Conservation (phyloP, 805 yeast species). For the Ogataea nonfermentans region DNA sequence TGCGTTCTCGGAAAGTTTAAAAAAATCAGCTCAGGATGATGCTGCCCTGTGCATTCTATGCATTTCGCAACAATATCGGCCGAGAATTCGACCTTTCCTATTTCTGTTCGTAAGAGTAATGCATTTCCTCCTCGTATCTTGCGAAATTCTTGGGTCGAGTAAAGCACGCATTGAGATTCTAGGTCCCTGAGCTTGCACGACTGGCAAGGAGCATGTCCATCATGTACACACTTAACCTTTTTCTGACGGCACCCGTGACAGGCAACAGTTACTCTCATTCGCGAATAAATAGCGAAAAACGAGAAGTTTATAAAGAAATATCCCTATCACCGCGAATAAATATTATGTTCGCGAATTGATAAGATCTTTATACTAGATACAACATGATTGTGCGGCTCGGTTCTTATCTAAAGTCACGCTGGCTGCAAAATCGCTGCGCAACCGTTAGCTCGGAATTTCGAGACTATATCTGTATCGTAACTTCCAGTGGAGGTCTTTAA, state of each 20-base stretch:
- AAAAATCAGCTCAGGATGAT: constrained; percentile 18
- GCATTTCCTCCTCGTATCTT: constrained; percentile 6
- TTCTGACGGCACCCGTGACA: constrained; percentile 16
- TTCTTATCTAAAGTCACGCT: no score
- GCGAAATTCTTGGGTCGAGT: constrained; percentile 18
- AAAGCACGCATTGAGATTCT: constrained; percentile 10
- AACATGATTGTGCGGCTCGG: no score
- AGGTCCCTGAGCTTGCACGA: constrained; percentile 11
- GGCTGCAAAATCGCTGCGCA: no score
- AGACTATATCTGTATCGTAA: no score
- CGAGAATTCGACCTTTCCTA: constrained; percentile 4
- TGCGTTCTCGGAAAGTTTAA: constrained; percentile 8
- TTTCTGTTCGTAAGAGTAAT: not conserved
- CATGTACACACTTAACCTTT: constrained; percentile 17
- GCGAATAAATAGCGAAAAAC: not conserved
- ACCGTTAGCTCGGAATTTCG: no score
- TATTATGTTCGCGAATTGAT: not conserved
- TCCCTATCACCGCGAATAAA: no score
- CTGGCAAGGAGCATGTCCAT: constrained; percentile 15
- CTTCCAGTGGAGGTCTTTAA: not conserved
- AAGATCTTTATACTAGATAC: not conserved
- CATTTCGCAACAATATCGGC: constrained; percentile 1
- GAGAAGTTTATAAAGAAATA: no score
- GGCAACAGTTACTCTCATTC: constrained; percentile 18
- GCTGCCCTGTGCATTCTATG: constrained; percentile 7